These are phyloP conservation scores for Ensete ventricosum DNA, from an alignment of 176 grass and related monocot genomes.

Conservation along the genomic window DNA sequence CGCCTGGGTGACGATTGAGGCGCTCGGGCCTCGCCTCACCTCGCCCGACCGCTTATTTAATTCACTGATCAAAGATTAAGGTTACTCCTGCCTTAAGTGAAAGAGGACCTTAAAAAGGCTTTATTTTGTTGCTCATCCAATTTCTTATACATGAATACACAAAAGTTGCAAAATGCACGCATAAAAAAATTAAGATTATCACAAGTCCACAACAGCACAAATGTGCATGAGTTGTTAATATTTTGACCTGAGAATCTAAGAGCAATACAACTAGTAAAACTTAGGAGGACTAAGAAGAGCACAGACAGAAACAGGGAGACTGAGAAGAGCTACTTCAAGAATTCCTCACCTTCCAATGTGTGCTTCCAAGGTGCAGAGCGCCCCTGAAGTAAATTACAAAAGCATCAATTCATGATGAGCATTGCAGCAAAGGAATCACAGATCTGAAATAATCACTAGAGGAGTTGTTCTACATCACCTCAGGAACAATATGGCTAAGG, in stretches of 20 bases:
- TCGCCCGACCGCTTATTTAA: no score
- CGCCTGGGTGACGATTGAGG: no score
- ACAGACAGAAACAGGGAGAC: background rate
- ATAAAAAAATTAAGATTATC: no score
- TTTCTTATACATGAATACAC: no score
- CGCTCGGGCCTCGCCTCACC: no score
- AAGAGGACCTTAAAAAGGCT: background rate
- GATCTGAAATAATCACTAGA: background rate
- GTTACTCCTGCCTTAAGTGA: background rate
- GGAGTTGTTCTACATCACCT: constrained; percentile 29
- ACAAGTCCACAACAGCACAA: no score
- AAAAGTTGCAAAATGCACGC: no score
- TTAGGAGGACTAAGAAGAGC: no score
- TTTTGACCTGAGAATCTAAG: no score
- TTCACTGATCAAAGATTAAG: background rate
- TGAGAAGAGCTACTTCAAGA: background rate
- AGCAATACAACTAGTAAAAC: no score
- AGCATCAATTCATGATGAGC: background rate
- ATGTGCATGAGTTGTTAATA: no score
- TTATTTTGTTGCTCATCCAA: background rate
- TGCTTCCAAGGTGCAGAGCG: constrained; percentile 93
- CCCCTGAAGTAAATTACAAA: constrained; percentile 37
- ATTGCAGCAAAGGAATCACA: background rate
- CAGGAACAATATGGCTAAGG: constrained; percentile 80
- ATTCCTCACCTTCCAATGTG: constrained; percentile 69